These are phyloP conservation scores for Alloteropsis semialata DNA, from an alignment of 176 grass and related monocot species.

Conservation along the genomic window DNA sequence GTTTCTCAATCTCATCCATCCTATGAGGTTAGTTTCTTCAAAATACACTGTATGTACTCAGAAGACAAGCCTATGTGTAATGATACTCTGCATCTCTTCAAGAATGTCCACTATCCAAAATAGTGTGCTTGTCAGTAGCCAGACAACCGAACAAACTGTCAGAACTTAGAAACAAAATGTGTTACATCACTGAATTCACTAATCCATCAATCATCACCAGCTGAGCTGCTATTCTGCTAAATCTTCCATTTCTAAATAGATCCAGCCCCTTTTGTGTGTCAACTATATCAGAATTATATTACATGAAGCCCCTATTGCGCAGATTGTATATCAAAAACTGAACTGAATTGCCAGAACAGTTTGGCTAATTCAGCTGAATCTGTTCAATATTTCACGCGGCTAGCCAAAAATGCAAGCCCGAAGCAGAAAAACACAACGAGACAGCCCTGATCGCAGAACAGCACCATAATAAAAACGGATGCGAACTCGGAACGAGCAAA, in stretches of 20 bases:
- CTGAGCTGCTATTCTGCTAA: background rate
- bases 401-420: too few species aligned
- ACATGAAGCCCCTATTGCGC: too few species aligned
- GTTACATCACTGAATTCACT: background rate
- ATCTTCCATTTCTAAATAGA: background rate
- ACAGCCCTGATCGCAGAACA: too few species aligned
- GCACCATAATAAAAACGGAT: too few species aligned
- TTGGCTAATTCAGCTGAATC: too few species aligned
- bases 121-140: background rate
- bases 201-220: background rate
- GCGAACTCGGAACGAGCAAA: too few species aligned
- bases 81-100: background rate
- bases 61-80: background rate
- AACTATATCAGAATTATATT: too few species aligned
- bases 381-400: too few species aligned
- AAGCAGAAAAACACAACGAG: too few species aligned
- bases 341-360: too few species aligned
- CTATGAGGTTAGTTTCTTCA: background rate
- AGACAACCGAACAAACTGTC: background rate
- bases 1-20: background rate
- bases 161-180: background rate
- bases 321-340: too few species aligned
- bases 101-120: background rate
- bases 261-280: background rate
- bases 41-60: background rate